Evolutionary conservation across 106 monocot species (phyloP).

Genomic region (Dendrobium officinale): DNA sequence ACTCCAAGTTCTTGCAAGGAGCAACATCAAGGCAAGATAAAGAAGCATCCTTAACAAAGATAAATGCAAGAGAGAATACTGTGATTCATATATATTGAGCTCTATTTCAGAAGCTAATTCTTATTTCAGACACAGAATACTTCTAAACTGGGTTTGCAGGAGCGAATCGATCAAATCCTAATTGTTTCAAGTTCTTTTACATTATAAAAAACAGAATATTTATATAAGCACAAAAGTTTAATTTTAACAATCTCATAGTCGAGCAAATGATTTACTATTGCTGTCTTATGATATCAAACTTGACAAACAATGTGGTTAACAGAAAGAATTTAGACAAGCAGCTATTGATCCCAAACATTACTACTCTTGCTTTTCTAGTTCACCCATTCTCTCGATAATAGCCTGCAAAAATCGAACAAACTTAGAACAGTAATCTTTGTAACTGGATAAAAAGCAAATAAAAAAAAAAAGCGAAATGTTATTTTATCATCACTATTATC

Average conservation of each 20-base stretch:
- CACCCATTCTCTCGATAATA: constrained; percentile 29
- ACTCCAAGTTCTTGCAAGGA: no score
- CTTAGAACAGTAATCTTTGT: neutral
- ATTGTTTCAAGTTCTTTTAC: neutral
- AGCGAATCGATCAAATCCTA: neutral
- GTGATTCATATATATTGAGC: no score
- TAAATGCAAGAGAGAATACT: no score
- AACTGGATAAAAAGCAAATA: neutral
- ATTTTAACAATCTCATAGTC: neutral
- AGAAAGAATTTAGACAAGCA: neutral
- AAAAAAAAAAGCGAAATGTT: neutral
- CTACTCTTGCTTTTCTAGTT: constrained; percentile 23
- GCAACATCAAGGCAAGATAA: no score
- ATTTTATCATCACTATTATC: neutral
- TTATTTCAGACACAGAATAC: no score
- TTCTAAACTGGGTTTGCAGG: neutral
- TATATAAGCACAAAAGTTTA: neutral
- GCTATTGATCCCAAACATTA: neutral
- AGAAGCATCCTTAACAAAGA: no score
- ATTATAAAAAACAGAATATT: neutral
- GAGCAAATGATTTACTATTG: no score
- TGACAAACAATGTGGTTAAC: no score
- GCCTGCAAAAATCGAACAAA: constrained; percentile 16
- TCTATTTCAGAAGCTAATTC: no score
- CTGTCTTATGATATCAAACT: neutral